phyloP scores from a whole-genome alignment of 768 basidiomycete species.

The Mycena epipterygia region DNA sequence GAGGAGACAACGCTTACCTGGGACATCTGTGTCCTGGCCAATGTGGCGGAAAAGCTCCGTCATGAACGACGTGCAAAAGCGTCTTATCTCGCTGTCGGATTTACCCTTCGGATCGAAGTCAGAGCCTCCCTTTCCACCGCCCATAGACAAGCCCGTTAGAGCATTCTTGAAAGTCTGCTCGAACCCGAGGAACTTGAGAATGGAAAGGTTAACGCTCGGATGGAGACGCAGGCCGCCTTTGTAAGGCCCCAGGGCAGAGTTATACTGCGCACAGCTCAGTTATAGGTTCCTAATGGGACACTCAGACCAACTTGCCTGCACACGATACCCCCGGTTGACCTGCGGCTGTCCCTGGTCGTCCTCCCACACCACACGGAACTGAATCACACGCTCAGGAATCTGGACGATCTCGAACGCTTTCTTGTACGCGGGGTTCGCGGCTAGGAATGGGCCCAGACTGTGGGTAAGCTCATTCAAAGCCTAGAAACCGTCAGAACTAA shows the following conservation, averaged over 20 bases:
- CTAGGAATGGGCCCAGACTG: constrained; percentile 75
- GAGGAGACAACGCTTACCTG: constrained; percentile 51
- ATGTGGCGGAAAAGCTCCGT: constrained; percentile 80
- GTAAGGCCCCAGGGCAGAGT: constrained; percentile 84
- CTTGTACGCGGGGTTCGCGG: constrained; percentile 75
- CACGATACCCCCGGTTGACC: constrained; percentile 82
- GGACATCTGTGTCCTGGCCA: constrained; percentile 82
- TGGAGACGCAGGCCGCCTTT: constrained; percentile 85
- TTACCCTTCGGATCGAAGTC: constrained; percentile 90
- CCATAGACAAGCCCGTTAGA: constrained; percentile 82
- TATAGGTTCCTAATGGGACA: constrained; percentile 1
- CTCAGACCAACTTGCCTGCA: constrained; percentile 66
- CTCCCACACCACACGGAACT: constrained; percentile 87
- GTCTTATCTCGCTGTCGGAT: constrained; percentile 79
- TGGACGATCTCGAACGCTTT: constrained; percentile 76
- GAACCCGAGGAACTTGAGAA: constrained; percentile 88
- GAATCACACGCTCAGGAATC: constrained; percentile 66
- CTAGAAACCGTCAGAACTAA: constrained; percentile 45
- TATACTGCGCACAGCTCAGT: constrained; percentile 60
- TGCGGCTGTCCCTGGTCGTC: constrained; percentile 74
- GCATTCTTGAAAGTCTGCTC: constrained; percentile 89
- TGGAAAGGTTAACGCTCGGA: constrained; percentile 84
- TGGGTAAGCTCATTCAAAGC: constrained; percentile 75
- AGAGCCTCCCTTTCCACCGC: constrained; percentile 83
- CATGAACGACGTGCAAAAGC: constrained; percentile 83